phyloP scores from a whole-genome alignment of 2,329 filamentous ascomycete genomes.

The Pseudopyrenochaeta lycopersici region DNA sequence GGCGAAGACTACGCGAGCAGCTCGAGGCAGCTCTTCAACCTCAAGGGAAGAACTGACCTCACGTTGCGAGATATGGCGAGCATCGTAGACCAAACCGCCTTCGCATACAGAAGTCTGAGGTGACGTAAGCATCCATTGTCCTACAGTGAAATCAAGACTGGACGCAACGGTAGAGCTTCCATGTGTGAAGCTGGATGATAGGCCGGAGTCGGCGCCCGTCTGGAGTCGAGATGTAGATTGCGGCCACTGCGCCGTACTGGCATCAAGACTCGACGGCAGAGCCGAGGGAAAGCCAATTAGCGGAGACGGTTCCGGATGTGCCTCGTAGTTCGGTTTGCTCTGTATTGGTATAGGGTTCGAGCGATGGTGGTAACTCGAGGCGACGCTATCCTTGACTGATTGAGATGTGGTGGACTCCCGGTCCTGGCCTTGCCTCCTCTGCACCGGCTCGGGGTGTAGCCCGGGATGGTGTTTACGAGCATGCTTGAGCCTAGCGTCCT shows the following conservation, averaged over 20 bases:
- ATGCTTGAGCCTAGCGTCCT: conserved; percentile 21
- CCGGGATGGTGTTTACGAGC: conserved; percentile 14
- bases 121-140: neutral
- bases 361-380: neutral
- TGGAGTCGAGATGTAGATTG: neutral
- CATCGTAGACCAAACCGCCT: neutral
- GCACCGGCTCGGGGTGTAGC: conserved; percentile 1
- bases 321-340: neutral
- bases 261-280: neutral
- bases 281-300: neutral
- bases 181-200: neutral
- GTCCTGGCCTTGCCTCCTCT: conserved; percentile 3
- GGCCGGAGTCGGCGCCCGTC: neutral
- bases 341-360: neutral
- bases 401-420: neutral
- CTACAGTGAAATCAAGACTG: neutral
- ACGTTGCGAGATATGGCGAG: neutral
- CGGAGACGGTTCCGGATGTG: neutral
- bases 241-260: neutral
- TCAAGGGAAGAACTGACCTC: neutral
- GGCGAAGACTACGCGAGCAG: neutral
- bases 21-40: neutral
- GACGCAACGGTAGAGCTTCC: neutral
- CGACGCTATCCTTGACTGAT: neutral
- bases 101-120: neutral